These are phyloP conservation scores for Pythium chondricola DNA, from an alignment of 352 stramenopile species.

Conservation along the genomic window DNA sequence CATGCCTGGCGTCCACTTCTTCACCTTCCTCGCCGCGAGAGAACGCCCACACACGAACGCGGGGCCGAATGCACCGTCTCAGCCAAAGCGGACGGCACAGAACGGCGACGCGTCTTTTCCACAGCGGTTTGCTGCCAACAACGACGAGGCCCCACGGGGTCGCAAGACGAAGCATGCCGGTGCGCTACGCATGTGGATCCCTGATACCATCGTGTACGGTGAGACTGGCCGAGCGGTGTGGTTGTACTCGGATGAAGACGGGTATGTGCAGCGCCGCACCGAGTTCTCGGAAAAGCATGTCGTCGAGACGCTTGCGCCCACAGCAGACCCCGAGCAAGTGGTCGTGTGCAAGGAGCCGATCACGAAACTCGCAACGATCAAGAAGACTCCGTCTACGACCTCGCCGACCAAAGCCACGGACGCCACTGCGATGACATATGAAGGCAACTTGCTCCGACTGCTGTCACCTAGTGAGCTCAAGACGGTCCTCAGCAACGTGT, in stretches of 20 bases:
- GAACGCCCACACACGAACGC: slow-evolving; percentile 9
- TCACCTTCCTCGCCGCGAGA: slow-evolving; percentile 64
- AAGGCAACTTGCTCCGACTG: slow-evolving; percentile 61
- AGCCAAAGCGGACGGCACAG: not conserved
- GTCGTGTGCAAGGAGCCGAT: slow-evolving; percentile 72
- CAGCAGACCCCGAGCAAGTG: slow-evolving; percentile 34
- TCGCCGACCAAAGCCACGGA: slow-evolving; percentile 3
- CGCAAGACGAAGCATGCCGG: slow-evolving; percentile 11
- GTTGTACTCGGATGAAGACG: slow-evolving; percentile 66
- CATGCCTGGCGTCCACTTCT: slow-evolving; percentile 77
- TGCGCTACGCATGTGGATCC: slow-evolving; percentile 59
- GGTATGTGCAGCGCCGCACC: slow-evolving; percentile 51
- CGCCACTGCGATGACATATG: slow-evolving; percentile 22
- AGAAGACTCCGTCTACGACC: not conserved
- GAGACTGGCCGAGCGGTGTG: slow-evolving; percentile 63
- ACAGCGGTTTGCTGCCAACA: too few relatives aligned
- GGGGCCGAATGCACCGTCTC: not conserved
- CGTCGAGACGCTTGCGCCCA: slow-evolving; percentile 46
- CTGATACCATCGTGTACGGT: slow-evolving; percentile 77
- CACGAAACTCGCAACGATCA: slow-evolving; percentile 1
- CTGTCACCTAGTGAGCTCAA: slow-evolving; percentile 62
- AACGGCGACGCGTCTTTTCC: too few relatives aligned
- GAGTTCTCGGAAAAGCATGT: slow-evolving; percentile 72
- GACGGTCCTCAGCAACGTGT: slow-evolving; percentile 57
- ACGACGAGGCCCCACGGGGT: not conserved